Evolutionary conservation across 2,329 filamentous ascomycete species (phyloP).

Genomic region (Clonostachys solani): DNA sequence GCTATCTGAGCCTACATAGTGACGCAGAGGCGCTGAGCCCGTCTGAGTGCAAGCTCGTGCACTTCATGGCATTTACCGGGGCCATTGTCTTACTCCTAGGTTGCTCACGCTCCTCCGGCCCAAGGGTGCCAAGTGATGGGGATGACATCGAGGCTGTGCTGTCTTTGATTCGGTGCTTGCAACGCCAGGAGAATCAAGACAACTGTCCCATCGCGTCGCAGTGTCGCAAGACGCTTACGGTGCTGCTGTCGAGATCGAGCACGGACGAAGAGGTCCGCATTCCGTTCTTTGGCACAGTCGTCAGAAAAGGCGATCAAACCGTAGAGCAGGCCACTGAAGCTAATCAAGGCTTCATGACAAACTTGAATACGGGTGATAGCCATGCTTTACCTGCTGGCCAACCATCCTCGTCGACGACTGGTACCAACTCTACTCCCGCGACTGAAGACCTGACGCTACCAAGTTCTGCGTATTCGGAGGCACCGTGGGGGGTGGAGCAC

Average conservation of each 20-base stretch:
- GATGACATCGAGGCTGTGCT: too few relatives aligned
- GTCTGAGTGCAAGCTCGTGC: slow-evolving; percentile 40
- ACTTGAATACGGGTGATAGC: neutral
- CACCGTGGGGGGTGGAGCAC: slow-evolving; percentile 3
- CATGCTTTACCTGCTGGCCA: neutral
- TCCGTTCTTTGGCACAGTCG: neutral
- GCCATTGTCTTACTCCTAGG: slow-evolving; percentile 34
- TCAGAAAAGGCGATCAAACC: slow-evolving; percentile 5
- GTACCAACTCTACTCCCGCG: slow-evolving; percentile 1
- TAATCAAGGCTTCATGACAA: neutral
- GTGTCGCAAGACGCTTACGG: too few relatives aligned
- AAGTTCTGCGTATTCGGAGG: slow-evolving; percentile 4
- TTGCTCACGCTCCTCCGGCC: neutral
- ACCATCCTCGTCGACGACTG: neutral
- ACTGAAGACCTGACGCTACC: slow-evolving; percentile 1
- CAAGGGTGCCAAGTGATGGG: too few relatives aligned
- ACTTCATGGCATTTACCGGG: slow-evolving; percentile 39
- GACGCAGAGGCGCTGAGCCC: slow-evolving; percentile 18
- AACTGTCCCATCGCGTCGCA: too few relatives aligned
- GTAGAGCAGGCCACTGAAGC: neutral
- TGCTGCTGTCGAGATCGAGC: too few relatives aligned
- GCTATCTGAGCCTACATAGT: slow-evolving; percentile 24
- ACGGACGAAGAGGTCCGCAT: too few relatives aligned
- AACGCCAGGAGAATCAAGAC: too few relatives aligned
- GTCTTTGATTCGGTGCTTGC: too few relatives aligned